Base-by-base conservation (phyloP, 805 yeast species). In the Barnettozyma botsteinii region DNA sequence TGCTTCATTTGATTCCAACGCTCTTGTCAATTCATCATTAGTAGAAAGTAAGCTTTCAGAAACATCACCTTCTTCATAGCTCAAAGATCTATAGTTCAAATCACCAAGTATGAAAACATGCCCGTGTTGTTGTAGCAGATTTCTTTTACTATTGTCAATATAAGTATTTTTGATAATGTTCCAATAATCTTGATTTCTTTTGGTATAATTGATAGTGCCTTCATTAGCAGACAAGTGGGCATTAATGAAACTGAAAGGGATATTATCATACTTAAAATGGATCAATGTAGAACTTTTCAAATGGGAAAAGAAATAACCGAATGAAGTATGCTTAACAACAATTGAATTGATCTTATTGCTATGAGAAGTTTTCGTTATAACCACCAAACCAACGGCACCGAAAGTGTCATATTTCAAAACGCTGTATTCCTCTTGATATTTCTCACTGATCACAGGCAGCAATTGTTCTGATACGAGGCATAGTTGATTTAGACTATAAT, bases 41-140 rank as follows among this genome's bases (percentile, higher is more conserved):
- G 52, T 58, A 53, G 42, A 53, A 57, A 48, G 59, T 35, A 42
- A 35, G 2, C 40, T 42, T 4, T 29, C 44, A 8, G 42, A 35
- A 17, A 47, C 48, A 9, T 46, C 38, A 27, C 38, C 49, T 37
- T 50, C 50, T 3, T 47, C 40, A 11, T 26, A 31, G 9, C 40
- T 40, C 1, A 53, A 48, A 15, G 82, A 72, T 32, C 98, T 67
- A 59, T 84, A 89, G 56, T 89, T 89, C 51, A 89, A 65, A 60
- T 89, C 98, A 0, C 98, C 98, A 69, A 85, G 62, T 38, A 88
- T 58, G 52, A 88, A 81, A 5, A 80, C 61, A 55, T 84, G 95
- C 10, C 70, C 51, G 1, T 60, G 49, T 0, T 79, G 77, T 45
- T 72, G 73, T 32, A 20, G 73, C 60, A 19, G 77, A 72, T 51